These are phyloP conservation scores for Sicyos baderoa DNA, from an alignment of 306 rosid species.

Conservation along the genomic window DNA sequence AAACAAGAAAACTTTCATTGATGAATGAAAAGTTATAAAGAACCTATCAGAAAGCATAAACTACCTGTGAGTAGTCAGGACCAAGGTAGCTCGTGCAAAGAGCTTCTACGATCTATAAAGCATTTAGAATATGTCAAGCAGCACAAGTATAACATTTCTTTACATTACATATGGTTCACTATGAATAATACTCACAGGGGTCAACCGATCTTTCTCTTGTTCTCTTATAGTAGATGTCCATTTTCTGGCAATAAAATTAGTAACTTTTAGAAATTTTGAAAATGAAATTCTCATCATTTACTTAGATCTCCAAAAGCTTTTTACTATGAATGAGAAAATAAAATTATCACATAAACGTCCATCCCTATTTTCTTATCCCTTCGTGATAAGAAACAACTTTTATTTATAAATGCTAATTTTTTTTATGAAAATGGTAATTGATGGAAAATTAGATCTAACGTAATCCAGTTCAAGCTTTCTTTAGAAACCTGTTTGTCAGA, in stretches of 20 bases:
- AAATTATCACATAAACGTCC: background rate
- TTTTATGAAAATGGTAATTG: background rate
- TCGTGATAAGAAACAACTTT: background rate
- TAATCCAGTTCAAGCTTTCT: conserved; percentile 6
- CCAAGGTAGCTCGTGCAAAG: conserved; percentile 79
- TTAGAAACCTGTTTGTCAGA: conserved; percentile 74
- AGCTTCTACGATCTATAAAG: conserved; percentile 77
- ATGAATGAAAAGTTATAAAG: no score
- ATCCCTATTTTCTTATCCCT: background rate
- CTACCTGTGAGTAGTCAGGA: conserved; percentile 85
- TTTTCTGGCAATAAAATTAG: conserved; percentile 52
- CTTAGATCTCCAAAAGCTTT: background rate
- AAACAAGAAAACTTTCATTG: no score
- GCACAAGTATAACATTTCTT: conserved; percentile 9
- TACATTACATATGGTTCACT: conserved; percentile 9
- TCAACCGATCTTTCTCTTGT: conserved; percentile 65
- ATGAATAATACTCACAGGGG: conserved; percentile 61
- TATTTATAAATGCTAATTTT: background rate
- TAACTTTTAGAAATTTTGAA: background rate
- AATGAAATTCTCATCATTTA: conserved; percentile 15
- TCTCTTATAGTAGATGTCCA: conserved; percentile 78
- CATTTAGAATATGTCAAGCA: conserved; percentile 27
- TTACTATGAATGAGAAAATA: conserved; percentile 10
- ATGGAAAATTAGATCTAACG: background rate
- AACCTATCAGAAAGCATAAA: conserved; percentile 8